phyloP scores from a whole-genome alignment of 352 stramenopile species.

The Phytophthora gonapodyides region DNA sequence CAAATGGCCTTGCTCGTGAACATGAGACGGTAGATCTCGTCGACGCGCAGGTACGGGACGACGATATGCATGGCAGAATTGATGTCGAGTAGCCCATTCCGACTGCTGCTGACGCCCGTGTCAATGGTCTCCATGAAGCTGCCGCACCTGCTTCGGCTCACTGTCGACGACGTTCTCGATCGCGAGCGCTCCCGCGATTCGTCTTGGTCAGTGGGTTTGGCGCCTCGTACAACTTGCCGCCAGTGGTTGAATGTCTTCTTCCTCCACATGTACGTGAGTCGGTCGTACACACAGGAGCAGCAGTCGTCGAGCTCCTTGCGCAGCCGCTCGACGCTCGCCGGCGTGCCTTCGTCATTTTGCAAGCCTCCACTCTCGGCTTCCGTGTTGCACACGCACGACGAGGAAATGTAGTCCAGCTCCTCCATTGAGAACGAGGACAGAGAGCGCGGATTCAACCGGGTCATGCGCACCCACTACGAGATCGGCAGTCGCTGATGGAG shows the following conservation, averaged over 20 bases:
- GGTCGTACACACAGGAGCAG: constrained; percentile 72
- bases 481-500: background rate
- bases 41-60: constrained; percentile 45
- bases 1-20: constrained; percentile 50
- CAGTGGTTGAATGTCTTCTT: constrained; percentile 84
- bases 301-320: constrained; percentile 44
- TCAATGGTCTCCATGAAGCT: constrained; percentile 29
- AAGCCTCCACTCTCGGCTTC: constrained; percentile 38
- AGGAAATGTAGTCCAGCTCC: constrained; percentile 67
- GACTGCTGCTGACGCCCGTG: constrained; percentile 19
- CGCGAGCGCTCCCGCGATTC: constrained; percentile 1
- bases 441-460: constrained; percentile 23
- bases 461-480: constrained; percentile 19
- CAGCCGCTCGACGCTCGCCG: constrained; percentile 23
- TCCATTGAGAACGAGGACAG: constrained; percentile 48
- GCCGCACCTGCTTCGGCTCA: constrained; percentile 16
- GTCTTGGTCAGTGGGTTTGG: constrained; percentile 1
- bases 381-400: constrained; percentile 58
- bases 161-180: constrained; percentile 19
- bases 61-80: constrained; percentile 54
- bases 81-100: constrained; percentile 31
- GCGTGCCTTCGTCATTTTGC: constrained; percentile 11
- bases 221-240: constrained; percentile 45
- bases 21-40: constrained; percentile 61
- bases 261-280: constrained; percentile 73